Base-by-base conservation (phyloP, 768 basidiomycete genomes). In the Botryobasidium botryosum region DNA sequence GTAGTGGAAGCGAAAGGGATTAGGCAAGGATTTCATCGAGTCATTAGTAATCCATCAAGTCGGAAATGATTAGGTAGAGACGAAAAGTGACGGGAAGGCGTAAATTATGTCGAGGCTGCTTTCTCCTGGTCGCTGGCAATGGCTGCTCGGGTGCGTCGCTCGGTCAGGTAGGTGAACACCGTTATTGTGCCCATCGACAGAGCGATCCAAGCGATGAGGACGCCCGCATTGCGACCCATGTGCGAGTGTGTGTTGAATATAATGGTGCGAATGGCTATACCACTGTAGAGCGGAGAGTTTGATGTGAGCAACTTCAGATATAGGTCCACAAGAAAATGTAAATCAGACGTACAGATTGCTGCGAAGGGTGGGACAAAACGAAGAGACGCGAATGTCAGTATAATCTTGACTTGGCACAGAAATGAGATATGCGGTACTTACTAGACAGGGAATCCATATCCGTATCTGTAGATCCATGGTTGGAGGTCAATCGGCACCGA, bases 391-490 rank as follows among this genome's bases (percentile, higher is more conserved):
- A n/a, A n/a, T n/a, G n/a, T n/a, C n/a, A n/a, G n/a, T n/a, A n/a
- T n/a, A n/a, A n/a, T n/a, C n/a, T n/a, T n/a, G n/a, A n/a, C n/a
- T n/a, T n/a, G n/a, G n/a, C n/a, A 13, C 37, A 24, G 37, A 24
- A 21, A 39, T 10, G 37, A 24, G 32, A 39, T 10, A 21, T 10
- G 10, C 8, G 37, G 37, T 12, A 82, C 63, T 51, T 82, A 79
- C 56, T 78, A 82, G 54, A 84, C 81, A 1, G 81, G 81, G 50
- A 65, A 66, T 0, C 71, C 78, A 50, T 74, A 79, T 1, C 78
- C 82, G 48, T 81, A 81, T 39, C 47, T 35, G 45, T 65, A 68
- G 48, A 62, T 55, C 45, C 45, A 47, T 3, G 53, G 49, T 31
- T 58, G 56, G 10, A 62, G 55, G 31, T 72, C 68, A 33, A 79